phyloP scores from a whole-genome alignment of 2,329 filamentous ascomycete species.

The Aspergillus brasiliensis region DNA sequence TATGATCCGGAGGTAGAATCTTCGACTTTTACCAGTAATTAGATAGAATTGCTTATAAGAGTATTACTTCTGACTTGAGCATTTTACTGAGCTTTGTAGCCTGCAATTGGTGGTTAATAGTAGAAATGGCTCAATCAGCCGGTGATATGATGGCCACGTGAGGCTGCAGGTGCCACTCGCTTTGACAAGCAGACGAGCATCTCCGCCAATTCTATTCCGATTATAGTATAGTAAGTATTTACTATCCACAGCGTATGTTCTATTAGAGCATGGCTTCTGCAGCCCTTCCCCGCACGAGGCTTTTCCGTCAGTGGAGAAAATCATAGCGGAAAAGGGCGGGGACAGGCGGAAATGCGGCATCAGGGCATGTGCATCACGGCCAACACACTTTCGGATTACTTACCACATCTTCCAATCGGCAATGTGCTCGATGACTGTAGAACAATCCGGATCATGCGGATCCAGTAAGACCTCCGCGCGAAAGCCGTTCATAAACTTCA shows the following conservation, averaged over 20 bases:
- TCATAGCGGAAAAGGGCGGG: not conserved
- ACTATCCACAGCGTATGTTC: no score
- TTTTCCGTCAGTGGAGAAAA: not conserved
- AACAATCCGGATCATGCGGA: not conserved
- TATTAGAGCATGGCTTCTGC: no score
- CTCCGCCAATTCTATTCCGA: no score
- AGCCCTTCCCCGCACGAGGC: not conserved
- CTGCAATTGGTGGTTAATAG: no score
- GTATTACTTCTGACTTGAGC: no score
- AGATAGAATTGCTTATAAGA: no score
- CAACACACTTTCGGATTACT: no score
- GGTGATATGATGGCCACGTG: not conserved
- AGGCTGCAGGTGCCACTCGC: not conserved
- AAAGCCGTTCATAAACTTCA: not conserved
- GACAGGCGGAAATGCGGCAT: not conserved
- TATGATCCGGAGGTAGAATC: slow-evolving; percentile 4
- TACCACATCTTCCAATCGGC: no score
- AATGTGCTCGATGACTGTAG: no score
- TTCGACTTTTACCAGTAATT: not conserved
- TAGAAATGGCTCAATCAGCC: not conserved
- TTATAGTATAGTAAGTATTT: no score
- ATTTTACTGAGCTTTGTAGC: no score
- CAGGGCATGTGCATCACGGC: not conserved
- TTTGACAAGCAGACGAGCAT: no score
- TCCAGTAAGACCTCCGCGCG: not conserved